Evolutionary conservation across 2,329 filamentous ascomycete genomes (phyloP), one percentile per base, ranked within the genome.

Genomic region (Sclerotinia nivalis): DNA sequence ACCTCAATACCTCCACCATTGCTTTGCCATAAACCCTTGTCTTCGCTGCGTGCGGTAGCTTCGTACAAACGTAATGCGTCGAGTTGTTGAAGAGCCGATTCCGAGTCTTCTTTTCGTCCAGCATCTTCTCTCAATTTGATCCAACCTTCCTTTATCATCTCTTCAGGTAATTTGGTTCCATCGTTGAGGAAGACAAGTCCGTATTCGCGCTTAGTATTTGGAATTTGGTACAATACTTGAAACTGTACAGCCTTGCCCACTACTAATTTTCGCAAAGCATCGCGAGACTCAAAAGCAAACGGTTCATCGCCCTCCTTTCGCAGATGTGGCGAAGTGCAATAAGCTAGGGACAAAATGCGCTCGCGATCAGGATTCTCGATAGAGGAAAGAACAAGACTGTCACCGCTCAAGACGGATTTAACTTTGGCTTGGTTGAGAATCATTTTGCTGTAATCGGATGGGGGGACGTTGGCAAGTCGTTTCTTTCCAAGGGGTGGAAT

Each of bases 71-170:
- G 90, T 71, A 99, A 87, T 76, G 88, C 90, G 76, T 96, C 91
- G 34, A 99, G 84, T 71, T 91, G 86, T 73, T 89, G 82, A 40
- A 86, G 84, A 12, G 90, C 85, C 66, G 93, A 90, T 70, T 96
- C 91, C 2, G 90, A 89, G 71, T 97, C 93, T 74, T 97, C 94
- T 78, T 95, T 96, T 74, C 91, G 90, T 72, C 93, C 94, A 71
- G 95, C 94, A 80, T 99, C 96, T 77, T 99, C 96, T 73, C 96
- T 89, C 71, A 99, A 87, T 82, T 96, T 97, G 73, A 93, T 83
- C 93, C 94, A 97, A 74, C 96, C 96, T 76, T 93, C 92, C 78
- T 93, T 89, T 73, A 98, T 88, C 70, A 91, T 86, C 72, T 92
- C 88, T 73, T 98, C 93, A 25, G 96, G 94, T 65, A 99, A 81